phyloP scores from a whole-genome alignment of 2,329 filamentous ascomycete genomes.

The Knufia fluminis region DNA sequence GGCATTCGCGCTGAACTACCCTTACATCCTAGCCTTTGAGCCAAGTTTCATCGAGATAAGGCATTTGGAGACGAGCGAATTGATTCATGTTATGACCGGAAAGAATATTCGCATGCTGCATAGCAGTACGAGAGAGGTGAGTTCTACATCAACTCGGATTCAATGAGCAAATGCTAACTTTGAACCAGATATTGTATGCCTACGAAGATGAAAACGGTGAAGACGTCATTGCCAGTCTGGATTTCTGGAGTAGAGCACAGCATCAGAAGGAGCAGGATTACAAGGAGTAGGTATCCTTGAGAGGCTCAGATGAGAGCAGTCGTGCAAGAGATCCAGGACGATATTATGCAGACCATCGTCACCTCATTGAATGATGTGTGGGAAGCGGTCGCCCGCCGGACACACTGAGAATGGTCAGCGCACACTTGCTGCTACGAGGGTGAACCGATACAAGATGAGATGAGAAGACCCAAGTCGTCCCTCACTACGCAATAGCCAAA shows the following conservation, averaged over 20 bases:
- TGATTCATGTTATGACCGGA: slow-evolving; percentile 90
- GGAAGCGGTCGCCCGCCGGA: too few species aligned
- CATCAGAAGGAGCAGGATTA: slow-evolving; percentile 6
- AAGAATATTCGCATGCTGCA: slow-evolving; percentile 97
- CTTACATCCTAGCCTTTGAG: slow-evolving; percentile 95
- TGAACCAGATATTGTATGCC: slow-evolving; percentile 77
- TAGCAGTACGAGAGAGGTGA: slow-evolving; percentile 90
- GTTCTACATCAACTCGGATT: slow-evolving; percentile 25
- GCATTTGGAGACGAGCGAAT: slow-evolving; percentile 82
- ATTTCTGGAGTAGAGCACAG: slow-evolving; percentile 65
- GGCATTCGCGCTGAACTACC: slow-evolving; percentile 87
- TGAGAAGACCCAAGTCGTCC: too few species aligned
- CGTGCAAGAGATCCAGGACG: too few species aligned
- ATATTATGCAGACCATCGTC: too few species aligned
- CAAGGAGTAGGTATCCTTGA: too few species aligned
- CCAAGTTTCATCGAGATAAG: slow-evolving; percentile 95
- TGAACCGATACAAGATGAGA: too few species aligned
- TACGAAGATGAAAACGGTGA: slow-evolving; percentile 93
- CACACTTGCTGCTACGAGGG: too few species aligned
- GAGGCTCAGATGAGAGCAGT: too few species aligned
- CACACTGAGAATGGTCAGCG: too few species aligned
- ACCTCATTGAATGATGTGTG: too few species aligned
- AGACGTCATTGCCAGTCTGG: slow-evolving; percentile 86
- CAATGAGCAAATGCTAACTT: slow-evolving; percentile 12
- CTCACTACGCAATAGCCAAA: too few species aligned